Percentiles rank a stretch among this genome's conserved stretches.
phyloP scores from a whole-genome alignment of 441 rosid species.

The Cnidoscolus chayamansa region DNA sequence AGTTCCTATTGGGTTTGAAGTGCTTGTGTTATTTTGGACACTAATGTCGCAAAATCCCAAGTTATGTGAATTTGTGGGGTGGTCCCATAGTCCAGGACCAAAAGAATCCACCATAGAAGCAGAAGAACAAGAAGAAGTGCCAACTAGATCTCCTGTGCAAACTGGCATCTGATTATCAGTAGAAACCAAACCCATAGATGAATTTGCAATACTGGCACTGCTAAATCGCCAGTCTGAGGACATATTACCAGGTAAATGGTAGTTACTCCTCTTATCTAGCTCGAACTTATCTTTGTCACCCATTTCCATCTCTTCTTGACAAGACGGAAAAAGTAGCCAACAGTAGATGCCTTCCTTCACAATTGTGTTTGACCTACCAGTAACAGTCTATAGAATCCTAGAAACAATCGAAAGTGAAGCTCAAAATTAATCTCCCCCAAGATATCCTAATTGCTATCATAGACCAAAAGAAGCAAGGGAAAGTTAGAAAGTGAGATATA shows the following conservation, averaged over 20 bases:
- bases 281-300: conserved; percentile 64
- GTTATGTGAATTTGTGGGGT: conserved; percentile 49
- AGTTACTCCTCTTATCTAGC: conserved; percentile 52
- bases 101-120: conserved; percentile 69
- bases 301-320: conserved; percentile 53
- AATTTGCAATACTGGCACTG: conserved; percentile 44
- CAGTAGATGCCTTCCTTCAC: conserved; percentile 22
- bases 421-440: conserved; percentile 24
- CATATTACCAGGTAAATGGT: conserved; percentile 40
- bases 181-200: conserved; percentile 48
- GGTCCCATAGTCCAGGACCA: conserved; percentile 68
- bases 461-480: conserved; percentile 13
- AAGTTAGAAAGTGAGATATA: conserved; percentile 20
- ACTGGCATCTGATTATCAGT: conserved; percentile 46
- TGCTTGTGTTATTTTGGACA: conserved; percentile 45
- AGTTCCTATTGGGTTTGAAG: conserved; percentile 38
- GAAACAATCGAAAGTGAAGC: conserved; percentile 14
- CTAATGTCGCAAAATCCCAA: conserved; percentile 57
- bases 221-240: conserved; percentile 62
- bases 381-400: conserved; percentile 20
- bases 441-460: conserved; percentile 19
- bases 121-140: conserved; percentile 69
- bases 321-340: conserved; percentile 23
- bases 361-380: conserved; percentile 23
- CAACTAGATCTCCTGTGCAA: conserved; percentile 35